These are phyloP conservation scores for Eucalyptus erythrocorys DNA, from an alignment of 345 rosid genomes.

Conservation along the genomic window DNA sequence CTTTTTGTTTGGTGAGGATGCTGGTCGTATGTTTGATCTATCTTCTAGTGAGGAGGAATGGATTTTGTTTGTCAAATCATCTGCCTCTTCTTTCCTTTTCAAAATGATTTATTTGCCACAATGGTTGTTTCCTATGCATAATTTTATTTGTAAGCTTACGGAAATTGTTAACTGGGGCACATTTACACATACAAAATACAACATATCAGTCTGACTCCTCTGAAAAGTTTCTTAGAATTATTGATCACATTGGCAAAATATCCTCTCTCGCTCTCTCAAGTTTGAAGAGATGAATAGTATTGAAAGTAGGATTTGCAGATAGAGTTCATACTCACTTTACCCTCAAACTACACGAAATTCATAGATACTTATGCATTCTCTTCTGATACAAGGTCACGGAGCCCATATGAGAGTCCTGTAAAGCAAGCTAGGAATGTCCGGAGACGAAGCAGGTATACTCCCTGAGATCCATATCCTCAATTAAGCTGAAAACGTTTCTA, in stretches of 20 bases:
- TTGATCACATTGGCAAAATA: not conserved
- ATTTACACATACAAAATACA: not conserved
- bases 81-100: not conserved
- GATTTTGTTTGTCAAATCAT: not conserved
- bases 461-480: not conserved
- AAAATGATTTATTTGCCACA: not conserved
- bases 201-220: not conserved
- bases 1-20: not conserved
- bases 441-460: not conserved
- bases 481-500: not conserved
- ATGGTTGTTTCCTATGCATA: not conserved
- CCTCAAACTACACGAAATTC: not conserved
- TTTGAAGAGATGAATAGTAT: not conserved
- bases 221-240: not conserved
- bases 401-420: not conserved
- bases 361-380: not conserved
- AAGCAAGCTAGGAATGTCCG: not conserved
- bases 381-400: not conserved
- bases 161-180: not conserved
- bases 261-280: not conserved
- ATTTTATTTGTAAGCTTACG: not conserved
- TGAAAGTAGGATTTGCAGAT: not conserved
- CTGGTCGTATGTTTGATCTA: not conserved
- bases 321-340: not conserved
- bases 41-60: not conserved